phyloP scores from a whole-genome alignment of 73 alveolate species.

The Symbiodinium pilosum region DNA sequence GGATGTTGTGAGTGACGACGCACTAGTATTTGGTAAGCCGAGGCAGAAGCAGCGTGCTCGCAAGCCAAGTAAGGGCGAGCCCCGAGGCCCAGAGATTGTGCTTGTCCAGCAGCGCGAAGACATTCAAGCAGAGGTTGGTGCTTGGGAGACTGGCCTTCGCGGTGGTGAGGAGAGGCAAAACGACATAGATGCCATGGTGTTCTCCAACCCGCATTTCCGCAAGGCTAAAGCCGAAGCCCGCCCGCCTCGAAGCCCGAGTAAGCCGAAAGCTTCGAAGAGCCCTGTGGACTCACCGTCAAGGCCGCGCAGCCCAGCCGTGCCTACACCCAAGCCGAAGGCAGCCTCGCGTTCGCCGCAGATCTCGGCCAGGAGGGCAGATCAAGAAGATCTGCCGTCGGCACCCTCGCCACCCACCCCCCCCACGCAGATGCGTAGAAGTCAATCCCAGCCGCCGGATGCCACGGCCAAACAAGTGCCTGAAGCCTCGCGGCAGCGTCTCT shows the following conservation, averaged over 20 bases:
- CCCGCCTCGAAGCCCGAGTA: constrained; percentile 3
- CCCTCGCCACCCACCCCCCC: too few relatives aligned
- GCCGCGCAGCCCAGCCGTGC: neutral
- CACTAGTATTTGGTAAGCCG: constrained; percentile 83
- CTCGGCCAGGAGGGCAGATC: neutral
- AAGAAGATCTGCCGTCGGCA: neutral
- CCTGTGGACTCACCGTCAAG: neutral
- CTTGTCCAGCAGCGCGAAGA: neutral
- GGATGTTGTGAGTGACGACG: constrained; percentile 29
- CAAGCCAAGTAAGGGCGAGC: neutral
- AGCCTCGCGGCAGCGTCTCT: neutral
- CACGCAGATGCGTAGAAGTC: constrained; percentile 5
- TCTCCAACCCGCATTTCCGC: constrained; percentile 43
- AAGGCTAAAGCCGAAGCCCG: neutral
- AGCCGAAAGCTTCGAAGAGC: neutral
- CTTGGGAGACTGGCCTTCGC: constrained; percentile 54
- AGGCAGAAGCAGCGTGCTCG: neutral
- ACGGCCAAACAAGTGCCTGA: neutral
- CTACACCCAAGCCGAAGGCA: neutral
- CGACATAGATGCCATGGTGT: constrained; percentile 38
- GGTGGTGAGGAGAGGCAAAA: constrained; percentile 61
- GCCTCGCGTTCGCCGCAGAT: neutral
- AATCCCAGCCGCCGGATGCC: neutral
- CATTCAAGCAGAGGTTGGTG: neutral
- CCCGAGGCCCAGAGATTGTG: neutral